A percentile compares a stretch with the other conserved stretches of the same genome.
Conservation (phyloP, 768 basidiomycete species). For the Mycena epipterygia region DNA sequence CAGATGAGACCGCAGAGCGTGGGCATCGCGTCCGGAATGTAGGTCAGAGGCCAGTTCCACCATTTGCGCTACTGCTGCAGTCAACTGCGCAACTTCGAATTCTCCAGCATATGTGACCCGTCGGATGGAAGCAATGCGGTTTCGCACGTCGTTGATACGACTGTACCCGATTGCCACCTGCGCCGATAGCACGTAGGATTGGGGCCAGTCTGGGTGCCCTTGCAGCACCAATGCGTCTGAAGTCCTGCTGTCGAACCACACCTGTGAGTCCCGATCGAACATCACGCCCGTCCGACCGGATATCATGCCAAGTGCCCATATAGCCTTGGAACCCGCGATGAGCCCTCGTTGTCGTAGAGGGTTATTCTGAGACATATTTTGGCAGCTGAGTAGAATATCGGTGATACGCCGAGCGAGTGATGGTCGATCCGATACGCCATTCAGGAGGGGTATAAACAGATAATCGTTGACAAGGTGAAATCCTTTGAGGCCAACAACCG, state of each 20-base stretch:
- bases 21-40: too few species aligned
- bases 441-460: neutral
- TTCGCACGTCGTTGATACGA: neutral
- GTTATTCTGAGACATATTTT: neutral
- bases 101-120: too few species aligned
- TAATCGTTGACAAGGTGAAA: neutral
- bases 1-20: too few species aligned
- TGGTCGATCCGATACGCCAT: neutral
- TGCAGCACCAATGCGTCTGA: too few species aligned
- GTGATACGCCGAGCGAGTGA: neutral
- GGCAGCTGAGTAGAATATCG: neutral
- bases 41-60: too few species aligned
- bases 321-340: neutral
- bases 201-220: too few species aligned
- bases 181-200: too few species aligned
- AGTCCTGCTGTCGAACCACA: neutral
- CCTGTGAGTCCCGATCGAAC: neutral
- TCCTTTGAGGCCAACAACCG: neutral
- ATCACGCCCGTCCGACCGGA: neutral
- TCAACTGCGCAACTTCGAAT: too few species aligned
- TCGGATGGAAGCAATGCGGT: neutral
- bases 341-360: neutral
- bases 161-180: neutral
- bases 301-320: neutral
- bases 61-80: too few species aligned